Conservation (phyloP, 2,329 filamentous ascomycete genomes). For the Penicillium palitans region DNA sequence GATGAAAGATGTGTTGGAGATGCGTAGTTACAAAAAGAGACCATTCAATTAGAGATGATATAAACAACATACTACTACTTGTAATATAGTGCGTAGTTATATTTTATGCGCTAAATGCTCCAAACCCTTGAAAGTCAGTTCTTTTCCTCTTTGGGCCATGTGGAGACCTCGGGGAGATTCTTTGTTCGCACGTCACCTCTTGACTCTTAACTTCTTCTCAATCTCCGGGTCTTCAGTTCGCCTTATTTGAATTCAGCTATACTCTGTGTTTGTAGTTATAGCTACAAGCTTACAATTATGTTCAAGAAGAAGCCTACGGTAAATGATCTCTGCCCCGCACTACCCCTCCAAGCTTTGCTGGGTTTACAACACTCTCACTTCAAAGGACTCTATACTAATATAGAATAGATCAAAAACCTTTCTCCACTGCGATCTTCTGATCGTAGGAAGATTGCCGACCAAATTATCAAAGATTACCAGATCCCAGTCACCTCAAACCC, state of each 20-base stretch:
- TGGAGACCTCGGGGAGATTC: slow-evolving; percentile 5
- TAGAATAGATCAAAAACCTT: slow-evolving; percentile 62
- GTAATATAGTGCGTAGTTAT: too few relatives aligned
- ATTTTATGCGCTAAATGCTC: too few relatives aligned
- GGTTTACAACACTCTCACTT: neutral
- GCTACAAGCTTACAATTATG: slow-evolving; percentile 42
- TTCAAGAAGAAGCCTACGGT: slow-evolving; percentile 66
- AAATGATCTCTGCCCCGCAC: slow-evolving; percentile 31
- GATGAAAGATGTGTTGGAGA: too few relatives aligned
- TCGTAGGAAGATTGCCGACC: slow-evolving; percentile 64
- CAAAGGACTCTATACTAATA: slow-evolving; percentile 11
- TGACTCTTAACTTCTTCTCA: neutral
- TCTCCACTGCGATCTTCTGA: slow-evolving; percentile 67
- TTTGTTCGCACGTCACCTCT: slow-evolving; percentile 4
- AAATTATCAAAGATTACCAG: slow-evolving; percentile 64
- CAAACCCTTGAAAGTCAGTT: neutral
- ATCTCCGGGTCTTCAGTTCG: neutral
- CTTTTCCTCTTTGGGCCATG: slow-evolving; percentile 1
- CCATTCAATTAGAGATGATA: too few relatives aligned
- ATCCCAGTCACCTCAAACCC: slow-evolving; percentile 48
- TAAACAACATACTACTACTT: too few relatives aligned
- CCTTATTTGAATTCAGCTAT: neutral
- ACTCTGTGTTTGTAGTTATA: neutral
- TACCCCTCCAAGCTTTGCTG: slow-evolving; percentile 22
- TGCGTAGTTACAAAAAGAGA: too few relatives aligned